phyloP scores from a whole-genome alignment of 129 eudicot genomes.

The Escallonia herrerae region DNA sequence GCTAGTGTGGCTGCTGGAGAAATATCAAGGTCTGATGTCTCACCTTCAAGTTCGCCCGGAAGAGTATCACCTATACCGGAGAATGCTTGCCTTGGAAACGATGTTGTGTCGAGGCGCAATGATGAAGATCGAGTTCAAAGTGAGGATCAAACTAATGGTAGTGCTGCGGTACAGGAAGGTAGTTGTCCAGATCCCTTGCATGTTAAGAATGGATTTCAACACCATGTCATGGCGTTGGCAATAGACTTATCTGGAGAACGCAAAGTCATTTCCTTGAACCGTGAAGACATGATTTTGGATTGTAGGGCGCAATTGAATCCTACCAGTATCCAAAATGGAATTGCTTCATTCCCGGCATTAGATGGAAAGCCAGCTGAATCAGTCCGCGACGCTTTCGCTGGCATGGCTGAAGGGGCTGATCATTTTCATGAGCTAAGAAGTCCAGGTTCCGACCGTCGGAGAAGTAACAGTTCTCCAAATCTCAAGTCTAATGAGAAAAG shows the following conservation, averaged over 20 bases:
- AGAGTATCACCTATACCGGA: constrained; percentile 39
- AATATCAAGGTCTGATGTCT: constrained; percentile 56
- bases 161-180: constrained; percentile 12
- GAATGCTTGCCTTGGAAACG: constrained; percentile 32
- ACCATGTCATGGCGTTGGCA: too few relatives aligned
- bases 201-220: too few relatives aligned
- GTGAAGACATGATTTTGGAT: too few relatives aligned
- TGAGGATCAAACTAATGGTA: constrained; percentile 22
- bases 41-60: constrained; percentile 47
- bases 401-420: constrained; percentile 13
- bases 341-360: not conserved
- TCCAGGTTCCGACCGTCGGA: not conserved
- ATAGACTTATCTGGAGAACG: too few relatives aligned
- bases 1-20: constrained; percentile 99
- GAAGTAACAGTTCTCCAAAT: constrained; percentile 9
- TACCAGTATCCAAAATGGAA: constrained; percentile 2
- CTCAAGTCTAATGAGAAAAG: constrained; percentile 8
- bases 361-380: constrained; percentile 18
- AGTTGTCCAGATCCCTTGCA: too few relatives aligned
- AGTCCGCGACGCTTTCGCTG: constrained; percentile 17
- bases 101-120: constrained; percentile 24
- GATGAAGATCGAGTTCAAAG: constrained; percentile 22
- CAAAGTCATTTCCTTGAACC: too few relatives aligned
- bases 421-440: constrained; percentile 12
- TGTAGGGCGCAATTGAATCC: constrained; percentile 12